Conservation (phyloP, 805 yeast species). For the Nakazawaea ishiwadae region DNA sequence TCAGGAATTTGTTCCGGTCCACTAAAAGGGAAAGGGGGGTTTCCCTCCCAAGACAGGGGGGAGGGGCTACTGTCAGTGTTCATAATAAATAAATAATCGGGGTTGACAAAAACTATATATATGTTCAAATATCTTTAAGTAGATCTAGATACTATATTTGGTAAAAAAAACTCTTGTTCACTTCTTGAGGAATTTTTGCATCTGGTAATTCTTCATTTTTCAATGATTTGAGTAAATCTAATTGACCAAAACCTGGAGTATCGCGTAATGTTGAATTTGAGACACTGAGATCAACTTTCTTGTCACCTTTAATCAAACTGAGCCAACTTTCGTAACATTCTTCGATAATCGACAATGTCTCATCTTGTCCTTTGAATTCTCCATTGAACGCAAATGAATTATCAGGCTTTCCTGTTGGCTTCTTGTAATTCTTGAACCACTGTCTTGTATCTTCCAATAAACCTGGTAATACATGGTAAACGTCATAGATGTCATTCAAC, state of each 20-base stretch:
- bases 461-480: conserved; percentile 65
- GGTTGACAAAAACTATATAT: no score
- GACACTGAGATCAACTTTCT: conserved; percentile 32
- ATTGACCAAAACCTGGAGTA: conserved; percentile 25
- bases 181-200: conserved; percentile 34
- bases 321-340: conserved; percentile 73
- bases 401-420: conserved; percentile 75
- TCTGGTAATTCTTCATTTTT: conserved; percentile 22
- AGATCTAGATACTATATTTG: no score
- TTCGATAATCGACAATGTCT: conserved; percentile 54
- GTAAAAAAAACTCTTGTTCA: conserved; percentile 29
- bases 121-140: no score
- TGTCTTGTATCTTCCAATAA: conserved; percentile 59
- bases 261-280: conserved; percentile 32
- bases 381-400: conserved; percentile 76
- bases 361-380: conserved; percentile 50
- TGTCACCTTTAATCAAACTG: conserved; percentile 40
- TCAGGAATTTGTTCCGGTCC: no score
- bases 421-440: conserved; percentile 83
- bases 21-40: no score
- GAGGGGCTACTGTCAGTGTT: no score
- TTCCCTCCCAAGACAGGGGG: no score
- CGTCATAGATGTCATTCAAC: conserved; percentile 63
- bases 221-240: conserved; percentile 17
- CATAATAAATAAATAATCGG: no score